Percentiles rank a stretch among this genome's conserved stretches.
These are phyloP conservation scores for Dactylis glomerata DNA, from an alignment of 176 grass and related monocot genomes.

Conservation along the genomic window DNA sequence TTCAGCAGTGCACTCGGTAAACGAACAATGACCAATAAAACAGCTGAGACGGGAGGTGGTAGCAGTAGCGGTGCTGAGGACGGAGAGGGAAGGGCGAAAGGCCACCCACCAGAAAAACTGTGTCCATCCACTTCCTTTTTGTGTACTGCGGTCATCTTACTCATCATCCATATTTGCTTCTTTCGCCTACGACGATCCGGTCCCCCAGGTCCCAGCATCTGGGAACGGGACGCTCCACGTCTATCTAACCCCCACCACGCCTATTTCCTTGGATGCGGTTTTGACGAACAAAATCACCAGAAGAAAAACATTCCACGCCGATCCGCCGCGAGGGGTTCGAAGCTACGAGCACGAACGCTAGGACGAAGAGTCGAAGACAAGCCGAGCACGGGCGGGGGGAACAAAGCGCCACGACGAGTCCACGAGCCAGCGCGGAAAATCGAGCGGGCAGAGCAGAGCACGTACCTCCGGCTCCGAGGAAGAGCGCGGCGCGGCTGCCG, in stretches of 20 bases:
- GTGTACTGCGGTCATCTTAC: background rate
- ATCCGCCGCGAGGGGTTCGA: background rate
- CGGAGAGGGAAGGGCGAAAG: background rate
- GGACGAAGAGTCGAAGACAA: too few relatives aligned
- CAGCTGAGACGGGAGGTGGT: too few relatives aligned
- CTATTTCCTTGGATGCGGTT: background rate
- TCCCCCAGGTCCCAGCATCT: constrained; percentile 4
- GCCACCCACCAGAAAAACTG: background rate
- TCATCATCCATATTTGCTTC: background rate
- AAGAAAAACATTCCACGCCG: background rate
- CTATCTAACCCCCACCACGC: background rate
- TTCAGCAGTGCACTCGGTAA: background rate
- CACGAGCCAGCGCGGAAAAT: background rate
- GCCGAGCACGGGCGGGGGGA: too few relatives aligned
- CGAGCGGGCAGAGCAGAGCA: background rate
- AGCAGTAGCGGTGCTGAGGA: too few relatives aligned
- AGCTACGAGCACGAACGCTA: background rate
- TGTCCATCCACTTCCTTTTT: background rate
- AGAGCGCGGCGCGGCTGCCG: background rate
- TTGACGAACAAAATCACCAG: background rate
- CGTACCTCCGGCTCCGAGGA: constrained; percentile 29
- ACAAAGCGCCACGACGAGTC: too few relatives aligned
- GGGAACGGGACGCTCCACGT: constrained; percentile 21
- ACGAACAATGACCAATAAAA: background rate
- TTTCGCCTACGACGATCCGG: background rate